Evolutionary conservation across 164 flowering plant genomes (phyloP), one percentile per base, ranked within the genome.

Genomic region (Warburgia ugandensis): DNA sequence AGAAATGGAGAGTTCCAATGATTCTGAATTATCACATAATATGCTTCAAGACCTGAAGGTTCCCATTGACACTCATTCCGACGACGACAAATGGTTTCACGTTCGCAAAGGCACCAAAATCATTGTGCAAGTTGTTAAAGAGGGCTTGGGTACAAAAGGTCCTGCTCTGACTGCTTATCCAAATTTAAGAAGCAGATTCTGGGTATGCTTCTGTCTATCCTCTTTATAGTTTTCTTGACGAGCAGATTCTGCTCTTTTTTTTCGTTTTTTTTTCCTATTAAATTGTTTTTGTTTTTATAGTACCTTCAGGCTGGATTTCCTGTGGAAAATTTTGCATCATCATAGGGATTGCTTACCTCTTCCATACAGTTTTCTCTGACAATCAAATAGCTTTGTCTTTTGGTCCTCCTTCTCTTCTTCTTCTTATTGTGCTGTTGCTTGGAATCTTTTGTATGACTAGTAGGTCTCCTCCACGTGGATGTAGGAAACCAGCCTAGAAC

Each of bases 101-200:
- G 86, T 91, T 59, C 73, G 71, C 28, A 76, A 75, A 66, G 94
- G 98, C 38, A 84, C 98, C 48, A 91, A 83, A 66, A 73, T 87
- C 43, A 63, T 91, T 61, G 98, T 91, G 1, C 98, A 91, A 75
- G 98, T 91, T 71, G 86, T 78, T 35, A 91, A 91, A 68, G 96
- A 91, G 74, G 98, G 95, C 41, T 69, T 91, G 58, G 98, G 98
- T 45, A 74, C 90, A n/a, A 91, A 91, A 71, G 84, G 88, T 63
- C 98, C 98, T n/a, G 64, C 82, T 28, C 60, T 87, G 64, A 81
- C 98, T 66, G 78, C 98, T 44, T 85, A 79, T 69, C 96, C 96
- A 29, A 83, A 77, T 67, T 55, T 91, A 40, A 71, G 76, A 63
- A 87, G 98, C 79, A 76, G 98, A 73, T 91, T 91, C 69, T 91